phyloP scores from a whole-genome alignment of 2,329 filamentous ascomycete species.

The Aspergillus melleus region DNA sequence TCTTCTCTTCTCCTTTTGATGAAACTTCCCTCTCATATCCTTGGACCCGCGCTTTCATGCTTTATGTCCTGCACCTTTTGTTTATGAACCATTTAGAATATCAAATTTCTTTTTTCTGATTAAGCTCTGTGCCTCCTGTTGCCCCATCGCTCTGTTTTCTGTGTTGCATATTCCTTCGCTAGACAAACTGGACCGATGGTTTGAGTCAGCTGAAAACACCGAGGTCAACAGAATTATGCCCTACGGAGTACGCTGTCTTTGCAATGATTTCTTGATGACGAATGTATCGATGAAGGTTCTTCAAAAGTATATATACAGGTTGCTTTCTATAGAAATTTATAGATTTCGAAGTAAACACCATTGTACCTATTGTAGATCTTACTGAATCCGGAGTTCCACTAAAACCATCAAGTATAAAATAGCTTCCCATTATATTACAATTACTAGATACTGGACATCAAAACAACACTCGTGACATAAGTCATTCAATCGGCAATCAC shows the following conservation, averaged over 20 bases:
- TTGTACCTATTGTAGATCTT: not conserved
- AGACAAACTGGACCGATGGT: not conserved
- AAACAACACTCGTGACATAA: slow-evolving; percentile 7
- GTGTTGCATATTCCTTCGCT: not conserved
- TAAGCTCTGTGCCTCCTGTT: slow-evolving; percentile 3
- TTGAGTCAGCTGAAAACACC: not conserved
- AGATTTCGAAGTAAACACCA: not conserved
- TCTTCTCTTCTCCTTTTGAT: not conserved
- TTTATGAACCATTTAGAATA: slow-evolving; percentile 8
- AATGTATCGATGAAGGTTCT: slow-evolving; percentile 25
- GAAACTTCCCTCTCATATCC: slow-evolving; percentile 2
- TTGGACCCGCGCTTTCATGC: slow-evolving; percentile 1
- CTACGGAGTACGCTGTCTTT: not conserved
- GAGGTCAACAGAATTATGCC: not conserved
- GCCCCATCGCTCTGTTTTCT: not conserved
- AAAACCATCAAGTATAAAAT: not conserved
- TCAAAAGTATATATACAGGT: slow-evolving; percentile 24
- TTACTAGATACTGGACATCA: slow-evolving; percentile 9
- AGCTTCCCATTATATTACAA: slow-evolving; percentile 19
- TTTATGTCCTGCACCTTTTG: slow-evolving; percentile 8
- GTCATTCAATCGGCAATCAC: slow-evolving; percentile 8
- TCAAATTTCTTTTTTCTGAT: slow-evolving; percentile 4
- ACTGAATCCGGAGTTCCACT: not conserved
- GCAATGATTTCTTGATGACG: slow-evolving; percentile 23
- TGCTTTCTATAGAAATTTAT: slow-evolving; percentile 13